Evolutionary conservation across 495 filamentous ascomycete genomes (phyloP).

Genomic region (Sabuloglossum arenarium): DNA sequence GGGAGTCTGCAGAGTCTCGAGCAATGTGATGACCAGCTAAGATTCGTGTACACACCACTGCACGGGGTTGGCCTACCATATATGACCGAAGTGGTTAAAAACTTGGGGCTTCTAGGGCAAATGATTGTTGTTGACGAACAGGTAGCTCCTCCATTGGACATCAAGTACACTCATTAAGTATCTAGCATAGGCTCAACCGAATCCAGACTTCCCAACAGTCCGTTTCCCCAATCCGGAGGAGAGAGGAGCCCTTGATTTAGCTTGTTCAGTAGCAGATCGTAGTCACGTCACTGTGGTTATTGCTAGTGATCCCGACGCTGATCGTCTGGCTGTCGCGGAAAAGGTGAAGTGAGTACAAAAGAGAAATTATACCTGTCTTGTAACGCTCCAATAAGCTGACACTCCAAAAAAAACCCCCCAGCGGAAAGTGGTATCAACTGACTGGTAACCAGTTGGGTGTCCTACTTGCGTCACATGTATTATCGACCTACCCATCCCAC

Average conservation of each 20-base stretch:
- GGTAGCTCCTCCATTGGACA: background rate
- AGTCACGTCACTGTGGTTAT: constrained; percentile 30
- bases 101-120: constrained; percentile 24
- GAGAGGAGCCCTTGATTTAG: constrained; percentile 42
- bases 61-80: constrained; percentile 39
- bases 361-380: background rate
- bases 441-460: constrained; percentile 51
- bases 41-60: constrained; percentile 49
- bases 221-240: constrained; percentile 57
- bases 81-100: constrained; percentile 25
- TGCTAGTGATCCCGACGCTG: constrained; percentile 53
- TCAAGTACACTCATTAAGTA: background rate
- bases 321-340: constrained; percentile 47
- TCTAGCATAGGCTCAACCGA: constrained; percentile 26
- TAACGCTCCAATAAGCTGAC: constrained; percentile 1
- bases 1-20: constrained; percentile 7
- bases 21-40: constrained; percentile 11
- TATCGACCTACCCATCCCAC: constrained; percentile 22
- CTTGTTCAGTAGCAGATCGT: constrained; percentile 31
- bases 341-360: constrained; percentile 24
- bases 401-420: background rate
- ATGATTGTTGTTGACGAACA: constrained; percentile 27
- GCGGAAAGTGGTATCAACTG: constrained; percentile 36
- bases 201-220: constrained; percentile 52
- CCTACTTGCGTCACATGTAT: constrained; percentile 35